Base-by-base conservation (phyloP, 2,329 filamentous ascomycete species). In the Apiospora arundinis region DNA sequence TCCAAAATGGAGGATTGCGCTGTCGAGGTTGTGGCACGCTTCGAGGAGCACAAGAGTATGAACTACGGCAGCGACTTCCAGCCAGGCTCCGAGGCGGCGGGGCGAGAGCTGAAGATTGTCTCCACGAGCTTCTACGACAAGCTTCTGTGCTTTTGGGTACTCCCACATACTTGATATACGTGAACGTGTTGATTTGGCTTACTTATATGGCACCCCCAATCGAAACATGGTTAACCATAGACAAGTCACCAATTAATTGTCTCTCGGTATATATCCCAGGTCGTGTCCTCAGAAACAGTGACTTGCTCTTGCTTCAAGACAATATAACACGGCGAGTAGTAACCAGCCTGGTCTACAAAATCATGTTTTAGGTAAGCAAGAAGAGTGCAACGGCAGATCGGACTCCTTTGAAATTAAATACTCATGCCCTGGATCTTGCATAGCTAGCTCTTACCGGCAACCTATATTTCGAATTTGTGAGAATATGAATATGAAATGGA, bases 41-140 rank as follows among this genome's bases (percentile, higher is more conserved):
- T 97, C 77, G 92, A 94, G 75, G 93, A 95, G 79, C 95, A 98
- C 79, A 86, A 93, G 82, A 97, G 94, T 80, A 97, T 98, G 94
- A 97, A 97, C 77, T 98, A 98, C 80, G 95, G 92, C 8, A 93
- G 92, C 76, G 95, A 95, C 81, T 88, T 90, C 72, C 86, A 88
- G 74, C 86, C 86, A 1, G 77, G 75, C 5, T 73, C 74, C 9
- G 76, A 76, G 71, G 32, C 69, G 69, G 8, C 76, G 77, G 69
- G 75, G 74, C 67, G 78, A 77, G 71, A 82, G 8, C 70, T 85
- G 46, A 75, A 84, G 25, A 88, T 91, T 75, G 84, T 94, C 1
- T 93, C 91, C 28, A 94, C 92, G 0, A 95, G 92, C 79, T 95
- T 95, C 75, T 95, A 95, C 74, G 92, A 95, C 80, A 89, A 87